Base-by-base conservation (phyloP, 2,329 filamentous ascomycete genomes). In the Cryphonectria japonica region DNA sequence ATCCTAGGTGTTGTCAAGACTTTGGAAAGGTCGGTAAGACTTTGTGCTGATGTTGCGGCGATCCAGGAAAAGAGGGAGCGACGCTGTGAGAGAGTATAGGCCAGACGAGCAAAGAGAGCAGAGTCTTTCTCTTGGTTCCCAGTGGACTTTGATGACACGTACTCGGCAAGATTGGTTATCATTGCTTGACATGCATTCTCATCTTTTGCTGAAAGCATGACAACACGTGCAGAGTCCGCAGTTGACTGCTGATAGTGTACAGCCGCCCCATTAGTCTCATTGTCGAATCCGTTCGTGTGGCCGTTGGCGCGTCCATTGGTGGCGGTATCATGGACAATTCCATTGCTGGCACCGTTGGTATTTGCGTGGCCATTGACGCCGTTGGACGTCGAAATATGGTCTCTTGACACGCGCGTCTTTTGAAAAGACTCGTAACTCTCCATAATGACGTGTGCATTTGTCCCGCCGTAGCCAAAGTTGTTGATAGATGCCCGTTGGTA, bases 381-480 rank as follows among this genome's bases (percentile, higher is more conserved):
- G 54, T 19, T 59, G 54, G 54, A 59, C n/a, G 52, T 26, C n/a
- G n/a, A 13, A n/a, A 26, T 29, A 11, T 57, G 52, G 26, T 13
- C 26, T 3, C 16, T 57, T 6, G 52, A 3, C 52, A 19, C 11
- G 9, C 50, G 16, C 4, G 37, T 32, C 19, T 69, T 64, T 5
- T 34, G 32, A 13, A 59, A 67, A 34, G 59, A 19, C 19, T 34
- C 32, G 29, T 71, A 62, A 2, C 71, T 67, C 66, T 80, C 78
- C 54, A 85, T 71, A 7, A 85, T 80, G 4, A 78, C 78, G 69
- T 85, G 83, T 0, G 79, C 80, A 70, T 85, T 85, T 26, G 80
- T 80, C 41, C 84, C 84, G 22, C 84, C 83, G 39, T 82, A 84
- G 1, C 83, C 84, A 69, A 84, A 85, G 9, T 79, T 81, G 71